A percentile compares a stretch with the other conserved stretches of the same genome.
Evolutionary conservation across 768 basidiomycete species (phyloP).

Genomic region (Mycena venus): DNA sequence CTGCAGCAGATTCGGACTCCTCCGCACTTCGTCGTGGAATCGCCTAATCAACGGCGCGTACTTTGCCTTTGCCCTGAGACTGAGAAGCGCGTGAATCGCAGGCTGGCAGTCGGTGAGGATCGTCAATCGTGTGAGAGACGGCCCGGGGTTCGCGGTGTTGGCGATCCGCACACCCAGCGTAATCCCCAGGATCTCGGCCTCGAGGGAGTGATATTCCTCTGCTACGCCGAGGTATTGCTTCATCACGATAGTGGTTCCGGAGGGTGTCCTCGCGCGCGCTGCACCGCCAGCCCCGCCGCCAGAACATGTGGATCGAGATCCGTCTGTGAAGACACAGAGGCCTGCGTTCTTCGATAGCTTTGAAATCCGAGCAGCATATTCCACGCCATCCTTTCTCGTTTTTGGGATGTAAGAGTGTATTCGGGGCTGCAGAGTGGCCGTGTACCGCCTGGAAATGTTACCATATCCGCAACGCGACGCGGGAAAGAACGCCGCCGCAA

Average conservation of each 20-base stretch:
- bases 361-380: background rate
- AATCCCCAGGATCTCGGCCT: constrained; percentile 24
- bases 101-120: constrained; percentile 25
- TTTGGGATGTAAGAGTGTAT: background rate
- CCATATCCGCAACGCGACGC: background rate
- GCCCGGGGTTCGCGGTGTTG: background rate
- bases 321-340: constrained; percentile 24
- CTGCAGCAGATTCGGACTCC: background rate
- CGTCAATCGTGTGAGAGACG: background rate
- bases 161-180: constrained; percentile 13
- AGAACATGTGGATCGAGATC: background rate
- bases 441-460: background rate
- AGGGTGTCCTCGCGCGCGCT: constrained; percentile 15
- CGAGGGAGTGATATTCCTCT: background rate
- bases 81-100: constrained; percentile 14
- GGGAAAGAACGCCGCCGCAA: too few species aligned
- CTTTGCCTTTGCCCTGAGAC: background rate
- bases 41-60: background rate
- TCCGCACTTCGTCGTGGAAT: constrained; percentile 12
- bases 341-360: too few species aligned
- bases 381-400: background rate
- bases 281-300: constrained; percentile 23
- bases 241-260: constrained; percentile 15
- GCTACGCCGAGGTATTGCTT: constrained; percentile 14
- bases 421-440: background rate